These are phyloP conservation scores for Pseudogymnoascus verrucosus DNA, from an alignment of 2,329 filamentous ascomycete species.

Conservation along the genomic window DNA sequence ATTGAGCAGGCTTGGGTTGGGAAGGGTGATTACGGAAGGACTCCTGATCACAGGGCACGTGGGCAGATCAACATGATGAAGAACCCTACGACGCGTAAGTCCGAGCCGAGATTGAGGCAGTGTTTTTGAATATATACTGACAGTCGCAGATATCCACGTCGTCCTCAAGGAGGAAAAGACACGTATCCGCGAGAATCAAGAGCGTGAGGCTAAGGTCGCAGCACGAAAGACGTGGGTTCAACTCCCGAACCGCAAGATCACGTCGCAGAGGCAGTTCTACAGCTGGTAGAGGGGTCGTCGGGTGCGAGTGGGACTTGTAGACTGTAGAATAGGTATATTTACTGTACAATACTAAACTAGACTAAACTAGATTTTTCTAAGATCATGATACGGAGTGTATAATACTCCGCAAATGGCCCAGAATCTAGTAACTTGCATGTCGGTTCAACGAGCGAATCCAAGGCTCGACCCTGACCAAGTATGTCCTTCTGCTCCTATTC, in stretches of 20 bases:
- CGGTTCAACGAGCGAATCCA: background rate
- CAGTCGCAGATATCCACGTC: conserved; percentile 58
- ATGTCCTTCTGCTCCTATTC: background rate
- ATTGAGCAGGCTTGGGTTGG: conserved; percentile 91
- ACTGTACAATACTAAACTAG: conserved; percentile 7
- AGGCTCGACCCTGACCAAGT: background rate
- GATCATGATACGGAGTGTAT: background rate
- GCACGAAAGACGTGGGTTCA: conserved; percentile 78
- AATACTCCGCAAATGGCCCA: background rate
- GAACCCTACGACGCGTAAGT: conserved; percentile 69
- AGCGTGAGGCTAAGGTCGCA: conserved; percentile 66
- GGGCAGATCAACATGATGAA: conserved; percentile 61
- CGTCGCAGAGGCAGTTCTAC: conserved; percentile 81
- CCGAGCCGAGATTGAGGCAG: background rate
- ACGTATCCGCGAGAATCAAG: conserved; percentile 69
- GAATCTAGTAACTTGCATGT: background rate
- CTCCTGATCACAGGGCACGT: conserved; percentile 66
- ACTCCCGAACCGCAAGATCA: conserved; percentile 76
- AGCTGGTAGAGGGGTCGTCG: conserved; percentile 57
- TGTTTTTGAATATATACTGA: conserved; percentile 10
- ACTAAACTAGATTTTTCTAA: conserved; percentile 1
- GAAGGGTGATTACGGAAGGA: conserved; percentile 52
- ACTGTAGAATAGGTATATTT: conserved; percentile 5
- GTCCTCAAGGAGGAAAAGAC: conserved; percentile 92
- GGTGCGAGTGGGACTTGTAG: background rate